Evolutionary conservation across 306 rosid genomes (phyloP), one percentile per base, ranked within the genome.

Genomic region (Cucumis melo): DNA sequence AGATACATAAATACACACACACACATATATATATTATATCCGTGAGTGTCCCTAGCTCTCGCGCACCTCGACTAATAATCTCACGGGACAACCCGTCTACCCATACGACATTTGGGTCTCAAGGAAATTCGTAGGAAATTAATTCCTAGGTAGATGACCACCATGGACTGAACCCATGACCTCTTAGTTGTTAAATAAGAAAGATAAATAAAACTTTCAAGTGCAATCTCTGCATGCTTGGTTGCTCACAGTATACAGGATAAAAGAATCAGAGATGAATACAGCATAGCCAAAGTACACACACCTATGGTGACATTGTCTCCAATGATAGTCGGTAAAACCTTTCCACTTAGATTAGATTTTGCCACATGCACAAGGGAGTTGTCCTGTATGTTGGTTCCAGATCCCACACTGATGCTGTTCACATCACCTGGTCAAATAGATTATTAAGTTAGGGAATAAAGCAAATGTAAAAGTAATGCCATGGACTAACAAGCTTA

Each of bases 361-460:
- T 92, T 94, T 8, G 96, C 93, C 12, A 94, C 97, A 32, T 89
- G 99, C 59, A 94, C 96, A 77, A 94, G 96, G 79, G 98, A 87
- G 75, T 91, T 94, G 89, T 91, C 98, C 84, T 91, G 98, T 75
- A 94, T 91, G 81, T 94, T 94, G 79, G 98, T 90, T 44, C 95
- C 92, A 87, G 95, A 87, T 74, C 98, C 97, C 72, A 94, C 85
- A 80, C 91, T 90, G 83, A 91, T 87, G 85, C 88, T 87, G 87
- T 94, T 94, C 68, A 85, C 97, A 83, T 94, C 98, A 82, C 98
- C 98, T 91, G 56, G 73, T 60, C 14, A 57, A 83, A 79, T 58
- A 76, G 38, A 44, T 44, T 21, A 21, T 44, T 23, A 21, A 44
- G 56, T 42, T 21, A 7, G 24, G 74, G 38, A 21, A 68, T 12